Evolutionary conservation across 495 filamentous ascomycete species (phyloP).

Genomic region (Arthonia radiata): DNA sequence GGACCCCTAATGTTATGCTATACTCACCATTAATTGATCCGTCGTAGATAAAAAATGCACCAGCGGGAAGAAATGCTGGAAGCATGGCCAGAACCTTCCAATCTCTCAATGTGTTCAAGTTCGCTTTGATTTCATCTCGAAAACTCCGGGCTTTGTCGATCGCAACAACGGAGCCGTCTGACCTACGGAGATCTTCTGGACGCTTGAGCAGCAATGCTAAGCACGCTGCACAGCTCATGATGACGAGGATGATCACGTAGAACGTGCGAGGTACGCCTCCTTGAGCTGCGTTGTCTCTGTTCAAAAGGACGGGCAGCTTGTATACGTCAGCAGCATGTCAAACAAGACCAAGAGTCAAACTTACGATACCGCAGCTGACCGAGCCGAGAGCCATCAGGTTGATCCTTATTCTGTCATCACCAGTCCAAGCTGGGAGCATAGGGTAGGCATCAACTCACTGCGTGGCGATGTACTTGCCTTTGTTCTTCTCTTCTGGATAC

Average conservation of each 20-base stretch:
- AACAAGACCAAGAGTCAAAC: no score
- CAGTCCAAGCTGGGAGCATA: no score
- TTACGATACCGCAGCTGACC: slow-evolving; percentile 6
- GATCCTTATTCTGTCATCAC: no score
- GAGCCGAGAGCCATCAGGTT: slow-evolving; percentile 6
- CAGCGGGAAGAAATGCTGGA: slow-evolving; percentile 4
- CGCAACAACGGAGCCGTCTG: slow-evolving; percentile 4
- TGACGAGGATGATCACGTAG: slow-evolving; percentile 6
- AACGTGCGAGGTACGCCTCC: slow-evolving; percentile 5
- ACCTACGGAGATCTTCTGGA: slow-evolving; percentile 3
- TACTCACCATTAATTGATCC: slow-evolving; percentile 6
- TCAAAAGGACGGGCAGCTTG: slow-evolving; percentile 7
- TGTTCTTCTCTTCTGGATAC: slow-evolving; percentile 6
- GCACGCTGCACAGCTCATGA: slow-evolving; percentile 5
- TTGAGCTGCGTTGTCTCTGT: slow-evolving; percentile 3
- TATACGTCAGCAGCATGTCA: no score
- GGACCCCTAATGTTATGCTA: no score
- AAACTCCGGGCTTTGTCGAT: slow-evolving; percentile 1
- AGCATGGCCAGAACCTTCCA: slow-evolving; percentile 4
- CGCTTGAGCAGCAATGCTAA: slow-evolving; percentile 2
- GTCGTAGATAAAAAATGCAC: slow-evolving; percentile 4
- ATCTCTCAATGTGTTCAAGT: slow-evolving; percentile 4
- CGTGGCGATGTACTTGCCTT: slow-evolving; percentile 4
- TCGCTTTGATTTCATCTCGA: slow-evolving; percentile 3
- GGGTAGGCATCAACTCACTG: no score